A percentile compares a stretch with the other conserved stretches of the same genome.
Conservation (phyloP, 331 rosid species). For the Dryas integrifolia region DNA sequence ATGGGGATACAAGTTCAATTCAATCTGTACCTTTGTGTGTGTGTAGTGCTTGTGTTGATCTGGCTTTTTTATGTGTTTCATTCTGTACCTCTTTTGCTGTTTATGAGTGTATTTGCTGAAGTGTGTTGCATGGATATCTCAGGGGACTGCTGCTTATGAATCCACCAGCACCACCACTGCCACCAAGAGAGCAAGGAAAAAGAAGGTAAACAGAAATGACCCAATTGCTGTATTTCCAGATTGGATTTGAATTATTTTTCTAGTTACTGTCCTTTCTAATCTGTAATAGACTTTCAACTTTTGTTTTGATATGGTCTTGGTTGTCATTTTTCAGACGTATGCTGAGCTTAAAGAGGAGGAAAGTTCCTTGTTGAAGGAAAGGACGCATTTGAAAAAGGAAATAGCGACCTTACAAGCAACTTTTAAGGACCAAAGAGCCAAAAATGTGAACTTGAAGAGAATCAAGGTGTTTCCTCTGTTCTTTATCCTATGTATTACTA, state of each 20-base stretch:
- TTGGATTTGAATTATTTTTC: background rate
- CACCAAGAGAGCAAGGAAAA: constrained; percentile 50
- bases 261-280: background rate
- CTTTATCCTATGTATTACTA: background rate
- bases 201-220: constrained; percentile 44
- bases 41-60: too few relatives aligned
- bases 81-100: background rate
- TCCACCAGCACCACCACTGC: constrained; percentile 45
- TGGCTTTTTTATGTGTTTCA: background rate
- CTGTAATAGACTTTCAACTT: background rate
- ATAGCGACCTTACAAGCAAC: constrained; percentile 45
- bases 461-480: constrained; percentile 56
- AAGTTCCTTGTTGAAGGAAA: constrained; percentile 60
- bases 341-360: constrained; percentile 78
- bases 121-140: constrained; percentile 22
- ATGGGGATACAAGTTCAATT: too few relatives aligned
- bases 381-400: constrained; percentile 50
- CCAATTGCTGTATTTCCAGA: background rate
- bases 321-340: constrained; percentile 47
- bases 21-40: too few relatives aligned
- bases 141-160: constrained; percentile 61
- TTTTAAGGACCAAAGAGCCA: constrained; percentile 47
- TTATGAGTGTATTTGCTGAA: background rate
- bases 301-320: constrained; percentile 1
- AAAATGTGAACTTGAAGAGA: constrained; percentile 67